phyloP scores from a whole-genome alignment of 2,329 filamentous ascomycete species.

The Penicillium psychrosexuale region DNA sequence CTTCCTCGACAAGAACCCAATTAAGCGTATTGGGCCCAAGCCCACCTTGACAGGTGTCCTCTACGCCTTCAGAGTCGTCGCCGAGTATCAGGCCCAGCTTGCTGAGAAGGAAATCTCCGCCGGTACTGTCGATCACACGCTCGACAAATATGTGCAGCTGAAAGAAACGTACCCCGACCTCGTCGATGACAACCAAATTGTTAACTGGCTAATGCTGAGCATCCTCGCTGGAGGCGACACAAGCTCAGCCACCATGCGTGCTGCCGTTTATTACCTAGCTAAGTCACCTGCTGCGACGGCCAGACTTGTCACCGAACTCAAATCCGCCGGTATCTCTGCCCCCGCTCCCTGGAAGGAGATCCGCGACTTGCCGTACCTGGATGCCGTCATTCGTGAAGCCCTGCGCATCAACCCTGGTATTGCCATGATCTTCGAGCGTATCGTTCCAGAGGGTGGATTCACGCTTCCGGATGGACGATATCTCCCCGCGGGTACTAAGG shows the following conservation, averaged over 20 bases:
- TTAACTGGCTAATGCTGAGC: conserved; percentile 36
- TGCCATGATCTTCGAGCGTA: conserved; percentile 50
- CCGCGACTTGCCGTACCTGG: conserved; percentile 42
- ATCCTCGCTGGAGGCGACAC: conserved; percentile 42
- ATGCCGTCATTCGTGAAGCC: conserved; percentile 53
- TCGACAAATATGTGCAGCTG: conserved; percentile 45
- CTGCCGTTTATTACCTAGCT: conserved; percentile 26
- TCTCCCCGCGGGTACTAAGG: conserved; percentile 36
- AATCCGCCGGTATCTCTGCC: conserved; percentile 12
- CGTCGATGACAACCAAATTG: conserved; percentile 38
- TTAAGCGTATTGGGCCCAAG: conserved; percentile 27
- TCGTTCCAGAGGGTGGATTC: conserved; percentile 42
- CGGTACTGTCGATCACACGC: conserved; percentile 31
- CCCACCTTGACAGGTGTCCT: conserved; percentile 19
- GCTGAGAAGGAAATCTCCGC: conserved; percentile 10
- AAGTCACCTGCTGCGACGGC: conserved; percentile 15
- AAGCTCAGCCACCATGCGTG: conserved; percentile 35
- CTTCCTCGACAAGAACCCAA: conserved; percentile 30
- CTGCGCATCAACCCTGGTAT: conserved; percentile 51
- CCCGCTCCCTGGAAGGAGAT: conserved; percentile 21
- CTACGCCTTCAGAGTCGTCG: conserved; percentile 21
- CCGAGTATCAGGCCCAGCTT: conserved; percentile 17
- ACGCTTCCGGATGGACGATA: conserved; percentile 31
- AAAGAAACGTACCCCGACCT: conserved; percentile 34
- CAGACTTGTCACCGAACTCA: conserved; percentile 19